phyloP scores from a whole-genome alignment of 371 early-diverging fungal genomes.

The Mortierella sp. region DNA sequence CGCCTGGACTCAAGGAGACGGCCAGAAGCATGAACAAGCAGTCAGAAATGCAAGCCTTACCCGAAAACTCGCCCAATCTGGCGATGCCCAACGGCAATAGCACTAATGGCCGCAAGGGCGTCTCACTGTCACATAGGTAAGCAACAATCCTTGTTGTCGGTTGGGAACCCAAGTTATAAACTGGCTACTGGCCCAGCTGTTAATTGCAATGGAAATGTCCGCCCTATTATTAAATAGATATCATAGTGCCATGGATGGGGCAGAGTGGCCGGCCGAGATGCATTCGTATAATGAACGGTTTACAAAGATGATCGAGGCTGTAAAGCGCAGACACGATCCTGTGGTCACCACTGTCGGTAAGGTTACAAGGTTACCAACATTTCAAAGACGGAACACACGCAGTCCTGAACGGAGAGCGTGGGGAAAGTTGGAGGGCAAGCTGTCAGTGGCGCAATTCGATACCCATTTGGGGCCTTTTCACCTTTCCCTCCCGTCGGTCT shows the following conservation, averaged over 20 bases:
- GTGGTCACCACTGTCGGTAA: slow-evolving; percentile 90
- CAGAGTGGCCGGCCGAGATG: slow-evolving; percentile 78
- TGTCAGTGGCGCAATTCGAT: slow-evolving; percentile 1
- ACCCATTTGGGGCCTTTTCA: not conserved
- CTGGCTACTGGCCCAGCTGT: too few species aligned
- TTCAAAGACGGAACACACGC: too few species aligned
- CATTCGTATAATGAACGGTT: slow-evolving; percentile 84
- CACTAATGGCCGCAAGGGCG: slow-evolving; percentile 47
- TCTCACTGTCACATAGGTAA: slow-evolving; percentile 52
- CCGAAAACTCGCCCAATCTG: slow-evolving; percentile 74
- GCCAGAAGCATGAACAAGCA: slow-evolving; percentile 45
- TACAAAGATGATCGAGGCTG: slow-evolving; percentile 86
- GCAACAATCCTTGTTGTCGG: too few species aligned
- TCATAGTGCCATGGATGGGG: slow-evolving; percentile 66
- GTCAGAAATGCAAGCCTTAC: slow-evolving; percentile 53
- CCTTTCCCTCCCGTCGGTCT: slow-evolving; percentile 10
- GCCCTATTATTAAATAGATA: slow-evolving; percentile 58
- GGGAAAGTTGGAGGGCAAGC: not conserved
- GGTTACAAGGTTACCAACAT: not conserved
- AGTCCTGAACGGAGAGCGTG: too few species aligned
- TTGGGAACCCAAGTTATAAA: too few species aligned
- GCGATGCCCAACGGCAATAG: slow-evolving; percentile 55
- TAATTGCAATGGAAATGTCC: too few species aligned
- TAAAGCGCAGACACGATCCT: slow-evolving; percentile 95
- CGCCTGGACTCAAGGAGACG: slow-evolving; percentile 50